These are phyloP conservation scores for Ustilago nuda DNA, from an alignment of 1,284 basidiomycete species.

Conservation along the genomic window DNA sequence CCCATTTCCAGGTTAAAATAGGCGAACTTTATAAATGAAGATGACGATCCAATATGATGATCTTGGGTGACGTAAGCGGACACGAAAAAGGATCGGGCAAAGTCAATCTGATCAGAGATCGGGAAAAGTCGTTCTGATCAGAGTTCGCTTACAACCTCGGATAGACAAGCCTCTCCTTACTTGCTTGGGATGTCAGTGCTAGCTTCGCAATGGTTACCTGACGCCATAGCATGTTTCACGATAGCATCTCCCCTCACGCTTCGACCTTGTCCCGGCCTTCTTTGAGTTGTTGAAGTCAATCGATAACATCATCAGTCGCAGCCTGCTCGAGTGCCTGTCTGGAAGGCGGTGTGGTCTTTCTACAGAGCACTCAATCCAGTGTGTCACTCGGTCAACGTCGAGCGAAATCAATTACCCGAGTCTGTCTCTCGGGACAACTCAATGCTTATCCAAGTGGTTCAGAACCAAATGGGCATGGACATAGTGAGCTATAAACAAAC, in stretches of 20 bases:
- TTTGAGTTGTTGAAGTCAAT: too few relatives aligned
- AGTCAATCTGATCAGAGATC: too few relatives aligned
- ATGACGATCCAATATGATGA: too few relatives aligned
- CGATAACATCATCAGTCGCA: too few relatives aligned
- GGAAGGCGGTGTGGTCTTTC: too few relatives aligned
- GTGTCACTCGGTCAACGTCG: too few relatives aligned
- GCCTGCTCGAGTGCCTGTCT: too few relatives aligned
- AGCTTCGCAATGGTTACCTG: background rate
- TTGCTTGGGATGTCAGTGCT: background rate
- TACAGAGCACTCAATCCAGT: too few relatives aligned
- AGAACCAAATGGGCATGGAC: background rate
- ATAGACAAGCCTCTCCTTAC: background rate
- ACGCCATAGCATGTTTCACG: background rate
- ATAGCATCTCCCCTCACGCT: background rate
- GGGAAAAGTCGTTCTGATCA: too few relatives aligned
- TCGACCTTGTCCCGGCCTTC: background rate
- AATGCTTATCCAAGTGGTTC: background rate
- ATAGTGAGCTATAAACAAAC: background rate
- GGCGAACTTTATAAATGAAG: background rate
- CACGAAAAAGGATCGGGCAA: too few relatives aligned
- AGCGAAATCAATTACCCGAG: background rate
- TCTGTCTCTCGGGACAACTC: background rate
- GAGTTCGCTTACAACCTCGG: background rate
- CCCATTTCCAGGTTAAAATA: slow-evolving; percentile 9
- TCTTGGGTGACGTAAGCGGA: too few relatives aligned